Evolutionary conservation across 768 basidiomycete species (phyloP).

Genomic region (Xerocomus potaroensis): DNA sequence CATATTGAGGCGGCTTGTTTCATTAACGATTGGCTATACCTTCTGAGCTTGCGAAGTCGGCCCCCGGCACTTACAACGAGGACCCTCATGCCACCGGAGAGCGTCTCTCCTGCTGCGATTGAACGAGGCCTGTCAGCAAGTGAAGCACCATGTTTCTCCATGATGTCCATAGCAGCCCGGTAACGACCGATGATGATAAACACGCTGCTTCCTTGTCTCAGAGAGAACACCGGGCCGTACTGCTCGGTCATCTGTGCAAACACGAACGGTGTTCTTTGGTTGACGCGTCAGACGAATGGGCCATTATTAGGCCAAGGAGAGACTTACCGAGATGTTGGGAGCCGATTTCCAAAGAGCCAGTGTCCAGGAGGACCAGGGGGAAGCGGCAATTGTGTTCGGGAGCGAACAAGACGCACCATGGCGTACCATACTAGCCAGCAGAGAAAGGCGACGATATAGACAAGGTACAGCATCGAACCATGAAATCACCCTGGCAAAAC

Average conservation of each 20-base stretch:
- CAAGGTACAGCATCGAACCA: not conserved
- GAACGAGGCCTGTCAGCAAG: conserved; percentile 34
- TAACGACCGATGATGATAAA: conserved; percentile 25
- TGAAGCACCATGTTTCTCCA: conserved; percentile 37
- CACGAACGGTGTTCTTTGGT: conserved; percentile 11
- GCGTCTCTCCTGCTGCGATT: conserved; percentile 32
- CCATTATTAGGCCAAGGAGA: too few species aligned
- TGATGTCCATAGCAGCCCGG: conserved; percentile 35
- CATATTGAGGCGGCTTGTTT: not conserved
- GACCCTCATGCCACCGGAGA: conserved; percentile 33
- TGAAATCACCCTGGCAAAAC: too few species aligned
- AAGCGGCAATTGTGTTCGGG: conserved; percentile 2
- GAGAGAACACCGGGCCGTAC: conserved; percentile 57
- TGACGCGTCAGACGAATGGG: not conserved
- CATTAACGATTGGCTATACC: conserved; percentile 5
- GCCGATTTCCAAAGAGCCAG: conserved; percentile 14
- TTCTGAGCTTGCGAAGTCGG: conserved; percentile 28
- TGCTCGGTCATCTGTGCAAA: conserved; percentile 55
- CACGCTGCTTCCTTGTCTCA: conserved; percentile 40
- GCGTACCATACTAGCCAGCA: not conserved
- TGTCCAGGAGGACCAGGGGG: conserved; percentile 15
- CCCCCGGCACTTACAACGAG: conserved; percentile 27
- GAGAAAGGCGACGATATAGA: conserved; percentile 2
- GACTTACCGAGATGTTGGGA: conserved; percentile 8
- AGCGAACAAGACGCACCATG: not conserved